Evolutionary conservation across 768 basidiomycete species (phyloP), one percentile per base, ranked within the genome.

Genomic region (Floccularia luteovirens): DNA sequence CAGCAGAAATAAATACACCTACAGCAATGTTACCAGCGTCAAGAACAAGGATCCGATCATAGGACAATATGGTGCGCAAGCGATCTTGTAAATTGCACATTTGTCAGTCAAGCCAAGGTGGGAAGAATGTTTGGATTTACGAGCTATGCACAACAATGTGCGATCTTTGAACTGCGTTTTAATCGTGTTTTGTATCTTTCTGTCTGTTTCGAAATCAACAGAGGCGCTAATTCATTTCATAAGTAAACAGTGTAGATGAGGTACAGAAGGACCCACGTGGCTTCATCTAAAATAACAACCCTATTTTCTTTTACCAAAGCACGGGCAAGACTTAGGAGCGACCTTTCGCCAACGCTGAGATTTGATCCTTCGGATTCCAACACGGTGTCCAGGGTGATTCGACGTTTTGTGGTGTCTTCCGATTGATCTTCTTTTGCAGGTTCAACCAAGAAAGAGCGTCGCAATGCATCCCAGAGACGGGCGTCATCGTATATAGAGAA

Each of bases 111-210:
- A 75, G 31, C 12, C 3, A 19, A 16, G 14, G 32, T 21, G n/a
- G 19, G 22, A 31, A 10, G 5, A 14, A 4, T 19, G 5, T n/a
- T 13, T 11, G 33, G n/a, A 68, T 79, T 55, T 49, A 83, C 79
- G 85, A 36, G 82, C 83, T 47, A 89, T 89, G 55, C 82, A 86
- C 17, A 90, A 59, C 13, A 89, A 65, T 0, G 89, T 90, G 38
- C 79, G 74, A 48, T 82, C 76, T 31, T 60, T 64, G 64, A 91
- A 91, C 56, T 81, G 74, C 4, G 62, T 69, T 5, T 80, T 70
- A 37, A 93, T 90, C 3, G 89, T 90, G 28, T 74, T 62, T 50
- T 92, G 89, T 40, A 93, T 89, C 57, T 81, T 83, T 44, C 75
- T 63, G 57, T 90, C 89, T 0, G 86, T 90, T 55, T 83, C 84